phyloP scores from a whole-genome alignment of 345 rosid genomes.

The Excoecaria cochinchinensis region DNA sequence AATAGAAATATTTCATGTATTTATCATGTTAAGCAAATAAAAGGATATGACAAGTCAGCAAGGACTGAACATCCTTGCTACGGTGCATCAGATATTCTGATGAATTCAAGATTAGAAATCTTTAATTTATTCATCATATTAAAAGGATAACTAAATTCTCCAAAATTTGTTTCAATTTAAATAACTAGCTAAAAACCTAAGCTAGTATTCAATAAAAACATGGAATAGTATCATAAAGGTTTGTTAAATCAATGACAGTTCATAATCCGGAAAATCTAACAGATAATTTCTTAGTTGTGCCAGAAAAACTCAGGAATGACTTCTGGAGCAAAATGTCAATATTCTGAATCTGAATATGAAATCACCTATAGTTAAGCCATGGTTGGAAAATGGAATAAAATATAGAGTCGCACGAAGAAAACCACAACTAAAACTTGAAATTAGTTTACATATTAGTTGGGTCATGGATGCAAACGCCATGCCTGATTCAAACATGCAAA shows the following conservation, averaged over 20 bases:
- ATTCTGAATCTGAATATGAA: background rate
- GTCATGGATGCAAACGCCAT: too few species aligned
- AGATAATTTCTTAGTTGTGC: background rate
- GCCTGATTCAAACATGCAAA: too few species aligned
- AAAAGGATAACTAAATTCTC: background rate
- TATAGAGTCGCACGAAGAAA: background rate
- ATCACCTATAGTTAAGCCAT: background rate
- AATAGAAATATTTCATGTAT: background rate
- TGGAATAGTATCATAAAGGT: background rate
- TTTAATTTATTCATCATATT: background rate
- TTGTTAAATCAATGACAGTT: background rate
- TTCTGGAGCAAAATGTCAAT: background rate
- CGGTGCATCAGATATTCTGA: background rate
- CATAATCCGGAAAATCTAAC: background rate
- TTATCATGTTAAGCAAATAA: background rate
- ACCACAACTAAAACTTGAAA: too few species aligned
- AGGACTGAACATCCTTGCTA: background rate
- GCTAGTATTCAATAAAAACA: background rate
- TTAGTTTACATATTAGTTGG: too few species aligned
- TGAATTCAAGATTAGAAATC: background rate
- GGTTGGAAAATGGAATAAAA: background rate
- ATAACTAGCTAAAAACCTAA: background rate
- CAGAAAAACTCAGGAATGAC: background rate
- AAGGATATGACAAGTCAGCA: background rate
- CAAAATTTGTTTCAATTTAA: background rate